A percentile compares a stretch with the other conserved stretches of the same genome.
Conservation (phyloP, 805 yeast genomes). For the Kuraishia capsulata region DNA sequence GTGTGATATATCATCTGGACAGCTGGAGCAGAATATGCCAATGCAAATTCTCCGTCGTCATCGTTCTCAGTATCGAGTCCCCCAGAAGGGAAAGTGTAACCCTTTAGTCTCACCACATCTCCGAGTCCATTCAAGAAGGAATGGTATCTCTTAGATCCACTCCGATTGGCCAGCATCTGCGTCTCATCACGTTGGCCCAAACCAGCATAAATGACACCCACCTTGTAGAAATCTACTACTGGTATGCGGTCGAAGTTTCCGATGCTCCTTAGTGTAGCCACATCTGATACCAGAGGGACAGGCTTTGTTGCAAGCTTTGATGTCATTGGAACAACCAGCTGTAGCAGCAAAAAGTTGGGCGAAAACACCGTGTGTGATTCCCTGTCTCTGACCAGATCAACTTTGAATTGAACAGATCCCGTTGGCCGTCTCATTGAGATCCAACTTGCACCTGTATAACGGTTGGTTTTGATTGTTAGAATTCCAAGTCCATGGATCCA, state of each 20-base stretch:
- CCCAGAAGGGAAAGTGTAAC: constrained; percentile 53
- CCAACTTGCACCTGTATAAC: constrained; percentile 38
- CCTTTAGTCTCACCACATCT: constrained; percentile 43
- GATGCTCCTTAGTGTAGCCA: constrained; percentile 41
- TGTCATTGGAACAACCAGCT: constrained; percentile 9
- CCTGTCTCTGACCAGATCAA: constrained; percentile 31
- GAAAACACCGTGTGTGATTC: constrained; percentile 17
- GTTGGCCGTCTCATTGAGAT: constrained; percentile 58
- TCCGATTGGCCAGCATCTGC: constrained; percentile 53
- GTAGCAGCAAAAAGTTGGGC: constrained; percentile 13
- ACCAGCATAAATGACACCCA: constrained; percentile 70
- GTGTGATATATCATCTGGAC: constrained; percentile 71
- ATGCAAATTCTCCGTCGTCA: constrained; percentile 67
- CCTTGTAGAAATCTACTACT: constrained; percentile 66
- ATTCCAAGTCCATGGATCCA: constrained; percentile 61
- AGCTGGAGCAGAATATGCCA: constrained; percentile 63
- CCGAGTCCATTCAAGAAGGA: constrained; percentile 55
- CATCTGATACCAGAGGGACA: constrained; percentile 14
- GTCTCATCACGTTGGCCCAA: constrained; percentile 54
- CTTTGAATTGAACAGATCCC: constrained; percentile 40
- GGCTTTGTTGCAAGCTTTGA: constrained; percentile 8
- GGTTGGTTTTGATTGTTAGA: constrained; percentile 45
- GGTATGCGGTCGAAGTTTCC: constrained; percentile 67
- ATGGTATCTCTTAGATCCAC: constrained; percentile 59
- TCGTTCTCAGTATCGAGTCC: constrained; percentile 69